Percentiles rank a stretch among this genome's conserved stretches.
These are phyloP conservation scores for Yarrowia hollandica DNA, from an alignment of 805 yeast genomes.

Conservation along the genomic window DNA sequence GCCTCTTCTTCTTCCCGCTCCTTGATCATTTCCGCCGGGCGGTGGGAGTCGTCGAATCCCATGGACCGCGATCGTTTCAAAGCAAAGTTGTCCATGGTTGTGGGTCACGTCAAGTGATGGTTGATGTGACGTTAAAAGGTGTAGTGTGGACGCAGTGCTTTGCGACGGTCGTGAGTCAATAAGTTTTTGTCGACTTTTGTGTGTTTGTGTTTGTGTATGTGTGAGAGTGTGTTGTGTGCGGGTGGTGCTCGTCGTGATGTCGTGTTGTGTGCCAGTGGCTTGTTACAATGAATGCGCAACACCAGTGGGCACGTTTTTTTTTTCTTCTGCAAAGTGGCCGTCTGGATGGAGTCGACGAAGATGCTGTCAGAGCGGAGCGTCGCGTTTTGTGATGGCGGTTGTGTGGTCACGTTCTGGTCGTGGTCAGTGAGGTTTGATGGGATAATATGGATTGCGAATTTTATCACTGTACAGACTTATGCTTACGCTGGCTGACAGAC, in stretches of 20 bases:
- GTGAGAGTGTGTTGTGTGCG: too few species aligned
- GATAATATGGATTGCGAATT: constrained; percentile 28
- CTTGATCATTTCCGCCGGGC: constrained; percentile 27
- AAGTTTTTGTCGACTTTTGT: neutral
- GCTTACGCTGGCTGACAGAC: constrained; percentile 24
- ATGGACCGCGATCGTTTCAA: constrained; percentile 27
- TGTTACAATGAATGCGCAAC: too few species aligned
- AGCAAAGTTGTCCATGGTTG: constrained; percentile 24
- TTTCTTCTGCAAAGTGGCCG: too few species aligned
- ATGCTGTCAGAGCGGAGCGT: too few species aligned
- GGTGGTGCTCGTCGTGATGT: too few species aligned
- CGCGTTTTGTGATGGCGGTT: neutral
- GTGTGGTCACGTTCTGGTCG: constrained; percentile 18
- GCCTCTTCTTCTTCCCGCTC: constrained; percentile 26
- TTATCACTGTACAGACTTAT: constrained; percentile 23
- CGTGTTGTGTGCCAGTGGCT: too few species aligned
- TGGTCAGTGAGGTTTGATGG: constrained; percentile 21
- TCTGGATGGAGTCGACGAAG: neutral
- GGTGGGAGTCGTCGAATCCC: constrained; percentile 29
- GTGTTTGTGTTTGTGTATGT: too few species aligned
- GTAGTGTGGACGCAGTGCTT: too few species aligned
- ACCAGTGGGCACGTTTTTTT: too few species aligned
- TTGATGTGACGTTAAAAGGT: neutral
- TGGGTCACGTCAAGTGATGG: neutral
- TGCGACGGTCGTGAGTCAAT: too few species aligned